Conservation (phyloP, 352 stramenopile species). For the Phytopythium mirpurense region DNA sequence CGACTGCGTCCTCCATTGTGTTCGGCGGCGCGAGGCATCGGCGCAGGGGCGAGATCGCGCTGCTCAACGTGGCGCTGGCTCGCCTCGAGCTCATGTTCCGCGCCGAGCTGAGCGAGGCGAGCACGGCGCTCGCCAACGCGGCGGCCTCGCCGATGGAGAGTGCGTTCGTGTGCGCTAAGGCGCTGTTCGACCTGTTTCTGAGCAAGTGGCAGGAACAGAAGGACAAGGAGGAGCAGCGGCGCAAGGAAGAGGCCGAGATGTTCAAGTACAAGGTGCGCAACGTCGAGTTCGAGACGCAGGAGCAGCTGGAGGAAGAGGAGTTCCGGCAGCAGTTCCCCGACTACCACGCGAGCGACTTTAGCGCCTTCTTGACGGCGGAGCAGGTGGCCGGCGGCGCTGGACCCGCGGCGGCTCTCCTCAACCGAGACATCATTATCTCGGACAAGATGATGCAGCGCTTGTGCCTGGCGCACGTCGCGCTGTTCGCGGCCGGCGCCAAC, state of each 20-base stretch:
- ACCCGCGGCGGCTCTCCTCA: slow-evolving; percentile 2
- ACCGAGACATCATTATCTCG: slow-evolving; percentile 57
- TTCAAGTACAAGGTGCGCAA: slow-evolving; percentile 87
- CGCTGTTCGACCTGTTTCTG: slow-evolving; percentile 82
- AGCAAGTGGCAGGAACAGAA: slow-evolving; percentile 84
- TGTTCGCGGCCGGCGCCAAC: slow-evolving; percentile 56
- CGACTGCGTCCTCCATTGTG: slow-evolving; percentile 31
- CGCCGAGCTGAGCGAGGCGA: slow-evolving; percentile 15
- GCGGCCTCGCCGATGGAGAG: slow-evolving; percentile 22
- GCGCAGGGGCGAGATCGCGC: slow-evolving; percentile 59
- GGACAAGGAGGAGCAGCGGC: slow-evolving; percentile 66
- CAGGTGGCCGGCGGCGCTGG: slow-evolving; percentile 16
- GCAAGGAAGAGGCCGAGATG: slow-evolving; percentile 61
- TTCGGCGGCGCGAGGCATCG: slow-evolving; percentile 35
- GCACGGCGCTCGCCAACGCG: slow-evolving; percentile 12
- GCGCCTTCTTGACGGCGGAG: slow-evolving; percentile 49
- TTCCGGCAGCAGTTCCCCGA: slow-evolving; percentile 93
- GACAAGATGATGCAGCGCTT: slow-evolving; percentile 70
- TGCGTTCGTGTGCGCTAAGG: slow-evolving; percentile 54
- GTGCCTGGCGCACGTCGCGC: slow-evolving; percentile 59
- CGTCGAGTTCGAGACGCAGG: slow-evolving; percentile 76
- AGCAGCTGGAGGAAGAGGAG: slow-evolving; percentile 81
- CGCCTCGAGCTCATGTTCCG: slow-evolving; percentile 73
- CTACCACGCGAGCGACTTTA: slow-evolving; percentile 72
- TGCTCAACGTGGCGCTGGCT: slow-evolving; percentile 61